Evolutionary conservation across 2,329 filamentous ascomycete species (phyloP), one percentile per base, ranked within the genome.

Genomic region (Pyrenophora seminiperda): DNA sequence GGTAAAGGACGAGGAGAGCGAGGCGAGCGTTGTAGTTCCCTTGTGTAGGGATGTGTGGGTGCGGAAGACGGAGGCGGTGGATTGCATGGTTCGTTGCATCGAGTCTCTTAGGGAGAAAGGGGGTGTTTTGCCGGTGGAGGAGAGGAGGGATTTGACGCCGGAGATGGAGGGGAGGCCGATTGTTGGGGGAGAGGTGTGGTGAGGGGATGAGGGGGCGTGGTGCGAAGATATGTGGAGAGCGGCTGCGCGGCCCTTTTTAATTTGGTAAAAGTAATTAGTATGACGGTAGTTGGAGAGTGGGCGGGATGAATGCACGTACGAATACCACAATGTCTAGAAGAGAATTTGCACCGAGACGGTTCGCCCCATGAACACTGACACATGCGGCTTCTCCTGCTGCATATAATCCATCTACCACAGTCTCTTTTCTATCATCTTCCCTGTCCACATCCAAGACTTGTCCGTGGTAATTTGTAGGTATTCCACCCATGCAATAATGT

Each of bases 401-500:
- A 51, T 78, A 80, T 9, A 80, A 60, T 1, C 77, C 78, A 31
- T 75, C 67, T 1, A 80, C 77, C 7, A 74, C 58, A 24, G 67
- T 69, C 31, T 79, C 77, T 7, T 68, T 73, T 0, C 72, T 67
- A 18, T 60, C 67, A 18, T 60, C 29, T 11, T 50, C 54, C 3
- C 9, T 30, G 7, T 50, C 41, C 2, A 79, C 67, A 39, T 74
- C 70, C 3, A 80, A 58, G 7, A 79, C 77, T 50, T 80, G 73
- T 14, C 77, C 77, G 33, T 76, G 76, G 54, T 74, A 79, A 41
- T 80, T 79, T 2, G 77, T 80, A 6, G 77, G 77, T 10, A 79
- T 76, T 18, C 77, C 77, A 15, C 77, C 77, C 78, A 80, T 80
- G 53, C 76, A 78, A 54, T 80, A 80, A 56, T 80, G 78, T 3